Evolutionary conservation across 306 rosid genomes (phyloP), one percentile per base, ranked within the genome.

Genomic region (Fragaria vesca): DNA sequence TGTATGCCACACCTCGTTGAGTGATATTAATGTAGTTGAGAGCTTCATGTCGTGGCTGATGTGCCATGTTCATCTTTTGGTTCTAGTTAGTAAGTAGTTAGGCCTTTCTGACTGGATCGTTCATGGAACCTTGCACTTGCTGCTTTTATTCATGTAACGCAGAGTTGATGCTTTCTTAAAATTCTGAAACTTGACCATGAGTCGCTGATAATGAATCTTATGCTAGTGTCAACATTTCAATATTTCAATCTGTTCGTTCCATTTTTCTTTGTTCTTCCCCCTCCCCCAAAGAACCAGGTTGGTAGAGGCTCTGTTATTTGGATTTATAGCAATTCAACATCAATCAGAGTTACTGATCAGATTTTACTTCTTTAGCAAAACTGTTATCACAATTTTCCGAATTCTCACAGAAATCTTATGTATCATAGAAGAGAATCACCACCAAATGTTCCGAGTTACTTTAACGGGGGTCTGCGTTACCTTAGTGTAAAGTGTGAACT

Each of bases 1-100:
- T 88, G 67, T 93, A 91, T 74, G 93, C 86, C 5, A 91, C 92
- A 1, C 91, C 93, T 24, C 93, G 94, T 73, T 91, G 85, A 84
- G 82, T 61, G 7, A 21, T 58, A 24, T 24, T 24, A 24, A 24
- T 24, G 24, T 24, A 24, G 24, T 24, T 24, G 2, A 62, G 60
- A 75, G 47, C 70, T 47, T 75, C 36, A 6, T 62, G 48, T 46
- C 43, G 51, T 38, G 55, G 46, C 48, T 75, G 47, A 46, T 75
- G 72, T n/a, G n/a, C 61, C 78, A 75, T 69, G 30, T 47, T 75
- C 60, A 2, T 62, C n/a, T 30, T 58, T 74, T 24, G 12, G 12
- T 20, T 16, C 71, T 74, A 43, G 47, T 3, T n/a, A 30, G 71
- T 12, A 28, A 1, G 70, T 74, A 43, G 45, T 45, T 74, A 61